Evolutionary conservation across 805 yeast genomes (phyloP), one percentile per base, ranked within the genome.

Genomic region (Pachysolen tannophilus): DNA sequence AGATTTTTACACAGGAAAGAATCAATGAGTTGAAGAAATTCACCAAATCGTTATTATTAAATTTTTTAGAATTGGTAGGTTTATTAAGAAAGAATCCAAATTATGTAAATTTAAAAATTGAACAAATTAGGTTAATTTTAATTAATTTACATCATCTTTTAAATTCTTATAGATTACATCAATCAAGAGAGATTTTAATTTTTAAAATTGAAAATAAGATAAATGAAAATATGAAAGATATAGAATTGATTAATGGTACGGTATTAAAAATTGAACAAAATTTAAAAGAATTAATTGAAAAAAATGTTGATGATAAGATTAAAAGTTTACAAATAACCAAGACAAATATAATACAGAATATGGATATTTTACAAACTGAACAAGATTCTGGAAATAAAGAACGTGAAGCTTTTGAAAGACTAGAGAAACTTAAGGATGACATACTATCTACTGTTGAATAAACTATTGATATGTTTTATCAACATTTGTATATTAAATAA

Each of bases 101-200:
- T 16, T 62, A 72, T 34, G 69, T 68, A 36, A 58, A 58, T 32
- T 55, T 58, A 5, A 82, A 85, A 47, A 73, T 87, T 19, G 95
- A 87, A 43, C 76, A 85, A 44, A 74, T 92, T 26, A 73, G 94
- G 43, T 69, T 81, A 10, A 76, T 90, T 8, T 61, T 92, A 34
- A 81, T 90, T 51, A 92, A 92, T 51, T 78, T 92, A 43, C 97
- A 92, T 53, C 97, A 92, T 55, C 61, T 92, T 25, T 61, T 92
- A 39, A 92, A 92, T 54, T 87, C 88, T 34, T 92, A 92, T 57
- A 67, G 98, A 41, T 92, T 97, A 3, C 97, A 92, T 56, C 98
- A 92, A 53, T 82, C 95, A 3, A 67, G 97, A 34, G 98, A 92
- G 49, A 79, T 88, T 33, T 64, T 92, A 43, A 84, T 87, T 28